A percentile compares a stretch with the other conserved stretches of the same genome.
Evolutionary conservation across 371 early-diverging fungal species (phyloP).

Genomic region (Rhizopus microsporus): DNA sequence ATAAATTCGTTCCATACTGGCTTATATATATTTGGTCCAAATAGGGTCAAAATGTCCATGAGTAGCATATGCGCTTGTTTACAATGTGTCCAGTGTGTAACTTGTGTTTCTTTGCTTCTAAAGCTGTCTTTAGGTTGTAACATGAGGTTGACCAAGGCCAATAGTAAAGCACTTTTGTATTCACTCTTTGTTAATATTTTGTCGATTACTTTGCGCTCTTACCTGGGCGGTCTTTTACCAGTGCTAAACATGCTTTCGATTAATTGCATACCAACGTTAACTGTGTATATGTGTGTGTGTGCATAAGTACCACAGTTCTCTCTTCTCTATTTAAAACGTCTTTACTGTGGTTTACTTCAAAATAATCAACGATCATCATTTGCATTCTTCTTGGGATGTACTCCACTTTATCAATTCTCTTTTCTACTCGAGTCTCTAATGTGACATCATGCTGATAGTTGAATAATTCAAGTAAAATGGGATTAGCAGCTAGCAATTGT

Average conservation of each 20-base stretch:
- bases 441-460: slow-evolving; percentile 23
- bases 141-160: slow-evolving; percentile 18
- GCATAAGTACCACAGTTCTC: background rate
- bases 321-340: background rate
- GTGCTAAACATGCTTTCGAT: slow-evolving; percentile 19
- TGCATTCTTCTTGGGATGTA: slow-evolving; percentile 15
- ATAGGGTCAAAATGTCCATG: slow-evolving; percentile 17
- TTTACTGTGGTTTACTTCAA: slow-evolving; percentile 25
- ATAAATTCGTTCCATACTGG: slow-evolving; percentile 22
- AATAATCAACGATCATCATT: slow-evolving; percentile 26
- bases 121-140: slow-evolving; percentile 11
- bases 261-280: slow-evolving; percentile 24
- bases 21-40: slow-evolving; percentile 18
- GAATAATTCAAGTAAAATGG: slow-evolving; percentile 18
- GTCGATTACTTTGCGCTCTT: background rate
- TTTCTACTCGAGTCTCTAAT: slow-evolving; percentile 3
- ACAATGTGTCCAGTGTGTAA: slow-evolving; percentile 17
- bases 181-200: background rate
- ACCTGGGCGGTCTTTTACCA: slow-evolving; percentile 27
- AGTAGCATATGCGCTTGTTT: slow-evolving; percentile 19
- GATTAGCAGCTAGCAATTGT: slow-evolving; percentile 16
- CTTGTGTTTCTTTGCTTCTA: slow-evolving; percentile 2
- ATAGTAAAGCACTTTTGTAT: slow-evolving; percentile 13
- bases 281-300: too few relatives aligned
- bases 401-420: background rate